Evolutionary conservation across 768 basidiomycete genomes (phyloP), one percentile per base, ranked within the genome.

Genomic region (Mycena galopus): DNA sequence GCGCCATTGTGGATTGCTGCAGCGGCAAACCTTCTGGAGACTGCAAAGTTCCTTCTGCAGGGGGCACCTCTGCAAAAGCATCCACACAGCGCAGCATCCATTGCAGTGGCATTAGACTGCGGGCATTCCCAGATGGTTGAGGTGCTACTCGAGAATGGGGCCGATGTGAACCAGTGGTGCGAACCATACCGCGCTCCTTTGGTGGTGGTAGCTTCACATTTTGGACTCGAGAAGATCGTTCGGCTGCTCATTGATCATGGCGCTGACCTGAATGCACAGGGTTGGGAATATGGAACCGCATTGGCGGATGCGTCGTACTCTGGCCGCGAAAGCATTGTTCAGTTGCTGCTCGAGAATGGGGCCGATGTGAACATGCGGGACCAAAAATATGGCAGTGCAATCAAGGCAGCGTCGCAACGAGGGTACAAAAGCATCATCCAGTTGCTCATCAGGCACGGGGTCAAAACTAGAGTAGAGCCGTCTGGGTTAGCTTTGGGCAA

Each of bases 81-180:
- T n/a, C 27, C 32, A 33, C 21, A 58, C 12, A 29, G 10, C 39
- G 9, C n/a, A 19, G 27, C 2, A n/a, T n/a, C n/a, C 21, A 29
- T 65, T 27, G 17, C 4, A 6, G 17, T 55, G 16, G 50, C 64
- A 14, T 23, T 50, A 17, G 17, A 33, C 32, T 53, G 33, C 29
- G 44, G 64, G 21, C 64, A 65, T n/a, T 27, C 55, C 12, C 6
- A 27, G 14, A 53, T 65, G 33, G 33, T 65, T 9, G 27, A 65
- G 42, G 9, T 65, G 32, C 42, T 65, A n/a, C n/a, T n/a, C n/a
- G n/a, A n/a, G n/a, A n/a, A n/a, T n/a, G n/a, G n/a, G n/a, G n/a
- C n/a, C n/a, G 9, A 4, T 51, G 8, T 32, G 25, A 17, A 21
- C 27, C 23, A 27, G 33, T 33, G 47, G 55, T 35, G 32, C 35